Conservation (phyloP, 2,329 filamentous ascomycete species). For the Apiospora aurea region DNA sequence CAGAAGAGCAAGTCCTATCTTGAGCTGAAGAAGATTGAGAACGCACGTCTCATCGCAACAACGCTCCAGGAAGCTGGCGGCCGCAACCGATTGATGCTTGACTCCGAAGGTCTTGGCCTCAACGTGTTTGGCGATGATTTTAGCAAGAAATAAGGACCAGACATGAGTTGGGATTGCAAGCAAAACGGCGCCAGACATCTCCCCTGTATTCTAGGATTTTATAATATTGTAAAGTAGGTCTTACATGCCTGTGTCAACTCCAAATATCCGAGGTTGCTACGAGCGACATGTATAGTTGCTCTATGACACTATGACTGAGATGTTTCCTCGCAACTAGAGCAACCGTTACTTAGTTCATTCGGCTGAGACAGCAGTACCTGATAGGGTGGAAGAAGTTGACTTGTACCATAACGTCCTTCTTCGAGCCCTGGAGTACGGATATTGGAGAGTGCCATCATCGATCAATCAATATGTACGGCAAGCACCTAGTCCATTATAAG, state of each 20-base stretch:
- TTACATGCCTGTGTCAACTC: not conserved
- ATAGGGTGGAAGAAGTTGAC: not conserved
- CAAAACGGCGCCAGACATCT: slow-evolving; percentile 37
- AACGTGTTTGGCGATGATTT: slow-evolving; percentile 72
- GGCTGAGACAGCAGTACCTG: not conserved
- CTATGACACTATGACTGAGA: not conserved
- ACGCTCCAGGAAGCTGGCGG: slow-evolving; percentile 86
- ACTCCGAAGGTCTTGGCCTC: slow-evolving; percentile 87
- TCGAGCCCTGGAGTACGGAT: not conserved
- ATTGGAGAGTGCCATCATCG: not conserved
- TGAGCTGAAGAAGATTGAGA: slow-evolving; percentile 97
- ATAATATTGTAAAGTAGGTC: slow-evolving; percentile 39
- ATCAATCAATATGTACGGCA: too few relatives aligned
- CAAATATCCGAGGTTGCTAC: not conserved
- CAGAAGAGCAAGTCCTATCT: slow-evolving; percentile 99
- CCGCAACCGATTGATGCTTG: slow-evolving; percentile 93
- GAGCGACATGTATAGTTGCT: not conserved
- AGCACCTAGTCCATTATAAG: too few relatives aligned
- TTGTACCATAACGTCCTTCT: too few relatives aligned
- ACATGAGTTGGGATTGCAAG: slow-evolving; percentile 29
- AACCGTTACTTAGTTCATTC: too few relatives aligned
- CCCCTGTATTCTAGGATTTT: slow-evolving; percentile 46
- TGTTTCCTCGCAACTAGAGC: not conserved
- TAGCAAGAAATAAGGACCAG: slow-evolving; percentile 53
- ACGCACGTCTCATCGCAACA: slow-evolving; percentile 86